Evolutionary conservation across 2,329 filamentous ascomycete genomes (phyloP).

Genomic region (Rugonectria rugulosa): DNA sequence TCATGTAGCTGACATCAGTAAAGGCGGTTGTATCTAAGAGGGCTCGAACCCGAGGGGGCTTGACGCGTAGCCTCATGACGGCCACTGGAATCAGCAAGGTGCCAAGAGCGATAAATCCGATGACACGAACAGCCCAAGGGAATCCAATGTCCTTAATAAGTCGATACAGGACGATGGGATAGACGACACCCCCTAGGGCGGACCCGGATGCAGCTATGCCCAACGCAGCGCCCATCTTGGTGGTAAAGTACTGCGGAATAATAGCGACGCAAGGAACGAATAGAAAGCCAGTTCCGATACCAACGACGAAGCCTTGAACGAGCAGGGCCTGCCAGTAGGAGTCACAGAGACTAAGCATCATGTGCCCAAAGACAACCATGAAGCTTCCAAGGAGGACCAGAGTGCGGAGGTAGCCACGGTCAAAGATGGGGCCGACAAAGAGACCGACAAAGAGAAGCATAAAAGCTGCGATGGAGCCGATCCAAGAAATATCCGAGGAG

Average conservation of each 20-base stretch:
- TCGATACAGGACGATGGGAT: constrained; percentile 46
- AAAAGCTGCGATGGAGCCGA: no score
- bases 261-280: constrained; percentile 33
- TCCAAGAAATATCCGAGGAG: no score
- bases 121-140: not conserved
- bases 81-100: constrained; percentile 32
- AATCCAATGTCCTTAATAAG: constrained; percentile 42
- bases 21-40: not conserved
- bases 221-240: constrained; percentile 47
- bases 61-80: constrained; percentile 37
- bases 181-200: constrained; percentile 48
- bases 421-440: no score
- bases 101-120: constrained; percentile 33
- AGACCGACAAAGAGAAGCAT: no score
- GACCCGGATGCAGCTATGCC: constrained; percentile 52
- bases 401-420: no score
- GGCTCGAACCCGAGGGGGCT: constrained; percentile 3
- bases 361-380: no score
- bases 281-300: not conserved
- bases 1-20: constrained; percentile 39
- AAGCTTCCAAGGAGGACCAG: no score
- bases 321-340: no score
- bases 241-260: constrained; percentile 41
- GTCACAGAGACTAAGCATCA: no score
- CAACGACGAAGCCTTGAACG: no score